A percentile compares a stretch with the other conserved stretches of the same genome.
Evolutionary conservation across 495 filamentous ascomycete species (phyloP).

Genomic region (Hypoxylon fragiforme): DNA sequence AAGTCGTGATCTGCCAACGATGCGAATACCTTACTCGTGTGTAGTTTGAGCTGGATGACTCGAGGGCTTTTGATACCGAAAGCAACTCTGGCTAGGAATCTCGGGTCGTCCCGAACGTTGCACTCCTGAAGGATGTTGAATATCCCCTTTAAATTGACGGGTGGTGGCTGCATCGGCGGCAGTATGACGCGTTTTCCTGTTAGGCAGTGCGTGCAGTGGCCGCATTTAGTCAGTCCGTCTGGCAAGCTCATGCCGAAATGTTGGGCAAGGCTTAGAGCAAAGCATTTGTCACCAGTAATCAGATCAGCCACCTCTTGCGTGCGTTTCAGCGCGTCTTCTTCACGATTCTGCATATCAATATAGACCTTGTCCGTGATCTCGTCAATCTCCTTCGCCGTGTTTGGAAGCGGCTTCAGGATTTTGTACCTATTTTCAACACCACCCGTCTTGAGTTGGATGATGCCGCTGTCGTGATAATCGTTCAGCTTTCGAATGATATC

Average conservation of each 20-base stretch:
- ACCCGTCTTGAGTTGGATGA: constrained; percentile 50
- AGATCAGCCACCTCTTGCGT: constrained; percentile 53
- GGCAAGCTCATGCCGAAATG: constrained; percentile 60
- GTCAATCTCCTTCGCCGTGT: constrained; percentile 39
- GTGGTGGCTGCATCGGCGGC: constrained; percentile 19
- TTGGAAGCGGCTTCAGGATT: constrained; percentile 50
- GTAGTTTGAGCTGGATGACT: constrained; percentile 46
- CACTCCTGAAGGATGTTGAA: constrained; percentile 44
- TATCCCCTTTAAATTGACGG: constrained; percentile 44
- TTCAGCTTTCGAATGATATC: constrained; percentile 56
- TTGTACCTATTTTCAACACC: constrained; percentile 56
- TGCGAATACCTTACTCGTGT: constrained; percentile 48
- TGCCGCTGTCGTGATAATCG: constrained; percentile 46
- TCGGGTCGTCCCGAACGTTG: constrained; percentile 54
- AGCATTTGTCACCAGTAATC: constrained; percentile 52
- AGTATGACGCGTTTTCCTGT: constrained; percentile 45
- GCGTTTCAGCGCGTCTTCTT: constrained; percentile 52
- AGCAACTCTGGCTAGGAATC: constrained; percentile 57
- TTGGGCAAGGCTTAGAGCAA: constrained; percentile 50
- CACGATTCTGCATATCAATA: constrained; percentile 50
- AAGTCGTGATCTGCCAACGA: constrained; percentile 56
- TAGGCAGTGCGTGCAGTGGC: constrained; percentile 57
- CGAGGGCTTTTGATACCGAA: constrained; percentile 63
- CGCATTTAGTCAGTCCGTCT: constrained; percentile 46
- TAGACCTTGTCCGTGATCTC: constrained; percentile 49